phyloP scores from a whole-genome alignment of 2,329 filamentous ascomycete species.

The Alternaria hordeiaustralica region DNA sequence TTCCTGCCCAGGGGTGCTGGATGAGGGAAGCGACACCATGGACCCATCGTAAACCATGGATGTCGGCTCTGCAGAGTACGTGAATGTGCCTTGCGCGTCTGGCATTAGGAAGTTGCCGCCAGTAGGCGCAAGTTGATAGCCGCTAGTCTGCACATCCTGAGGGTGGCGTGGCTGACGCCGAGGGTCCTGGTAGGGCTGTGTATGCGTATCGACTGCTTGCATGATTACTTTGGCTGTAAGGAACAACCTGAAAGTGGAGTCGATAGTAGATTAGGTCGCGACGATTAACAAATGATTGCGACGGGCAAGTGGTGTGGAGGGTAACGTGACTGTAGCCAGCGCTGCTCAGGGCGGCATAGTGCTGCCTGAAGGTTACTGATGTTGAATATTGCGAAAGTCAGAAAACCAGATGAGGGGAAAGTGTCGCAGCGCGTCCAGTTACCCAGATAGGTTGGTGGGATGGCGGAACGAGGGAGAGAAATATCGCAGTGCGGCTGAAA shows the following conservation, averaged over 20 bases:
- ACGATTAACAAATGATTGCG: slow-evolving; percentile 14
- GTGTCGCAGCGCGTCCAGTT: slow-evolving; percentile 22
- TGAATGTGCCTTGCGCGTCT: slow-evolving; percentile 44
- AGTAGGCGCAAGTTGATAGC: slow-evolving; percentile 28
- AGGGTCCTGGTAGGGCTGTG: slow-evolving; percentile 44
- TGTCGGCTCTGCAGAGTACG: slow-evolving; percentile 44
- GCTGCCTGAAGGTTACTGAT: slow-evolving; percentile 35
- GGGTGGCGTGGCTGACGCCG: slow-evolving; percentile 44
- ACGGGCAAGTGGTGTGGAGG: slow-evolving; percentile 19
- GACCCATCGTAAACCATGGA: slow-evolving; percentile 43
- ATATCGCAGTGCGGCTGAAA: slow-evolving; percentile 30
- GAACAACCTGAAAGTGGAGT: slow-evolving; percentile 31
- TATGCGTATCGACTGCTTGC: slow-evolving; percentile 41
- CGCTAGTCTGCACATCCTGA: slow-evolving; percentile 39
- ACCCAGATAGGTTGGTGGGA: slow-evolving; percentile 19
- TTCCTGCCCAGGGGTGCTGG: slow-evolving; percentile 34
- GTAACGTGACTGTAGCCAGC: slow-evolving; percentile 39
- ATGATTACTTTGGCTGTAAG: slow-evolving; percentile 27
- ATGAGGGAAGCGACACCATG: slow-evolving; percentile 30
- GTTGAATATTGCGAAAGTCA: slow-evolving; percentile 24
- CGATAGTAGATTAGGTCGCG: slow-evolving; percentile 13
- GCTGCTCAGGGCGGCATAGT: slow-evolving; percentile 43
- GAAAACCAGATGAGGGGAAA: slow-evolving; percentile 17
- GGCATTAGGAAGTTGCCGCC: slow-evolving; percentile 36
- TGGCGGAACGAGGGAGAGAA: slow-evolving; percentile 25